These are phyloP conservation scores for Phialophora macrospora DNA, from an alignment of 2,329 filamentous ascomycete species.

Conservation along the genomic window DNA sequence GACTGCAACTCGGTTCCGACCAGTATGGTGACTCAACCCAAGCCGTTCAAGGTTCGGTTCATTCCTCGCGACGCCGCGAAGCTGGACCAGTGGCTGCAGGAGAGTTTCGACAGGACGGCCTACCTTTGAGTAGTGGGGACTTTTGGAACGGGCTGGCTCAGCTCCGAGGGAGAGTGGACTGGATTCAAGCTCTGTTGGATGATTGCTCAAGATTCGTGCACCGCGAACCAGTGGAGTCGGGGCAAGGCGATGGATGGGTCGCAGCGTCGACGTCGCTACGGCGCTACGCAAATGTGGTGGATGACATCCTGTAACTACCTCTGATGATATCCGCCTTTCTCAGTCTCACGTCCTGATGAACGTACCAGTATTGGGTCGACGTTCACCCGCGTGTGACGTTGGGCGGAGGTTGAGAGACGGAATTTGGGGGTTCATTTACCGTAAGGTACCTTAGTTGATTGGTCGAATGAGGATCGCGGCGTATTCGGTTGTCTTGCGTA, in stretches of 20 bases:
- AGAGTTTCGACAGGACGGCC: neutral
- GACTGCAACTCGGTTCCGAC: conserved; percentile 26
- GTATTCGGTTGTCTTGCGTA: neutral
- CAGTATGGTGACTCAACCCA: conserved; percentile 28
- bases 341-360: neutral
- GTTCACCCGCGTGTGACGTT: neutral
- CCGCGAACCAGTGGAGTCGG: no score
- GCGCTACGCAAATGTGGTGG: no score
- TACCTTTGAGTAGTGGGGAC: neutral
- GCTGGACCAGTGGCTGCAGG: conserved; percentile 18
- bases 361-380: neutral
- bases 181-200: neutral
- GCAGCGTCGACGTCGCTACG: no score
- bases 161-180: neutral
- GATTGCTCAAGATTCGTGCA: neutral
- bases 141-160: neutral
- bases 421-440: no score
- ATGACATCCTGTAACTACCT: no score
- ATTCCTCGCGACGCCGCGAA: conserved; percentile 13
- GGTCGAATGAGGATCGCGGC: neutral
- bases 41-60: conserved; percentile 25
- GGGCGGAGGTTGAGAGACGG: neutral
- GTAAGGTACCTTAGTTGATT: no score
- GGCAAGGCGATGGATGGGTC: no score
- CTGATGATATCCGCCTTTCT: no score